These are phyloP conservation scores for Termitomyces sp. DNA, from an alignment of 1,284 basidiomycete genomes.

Conservation along the genomic window DNA sequence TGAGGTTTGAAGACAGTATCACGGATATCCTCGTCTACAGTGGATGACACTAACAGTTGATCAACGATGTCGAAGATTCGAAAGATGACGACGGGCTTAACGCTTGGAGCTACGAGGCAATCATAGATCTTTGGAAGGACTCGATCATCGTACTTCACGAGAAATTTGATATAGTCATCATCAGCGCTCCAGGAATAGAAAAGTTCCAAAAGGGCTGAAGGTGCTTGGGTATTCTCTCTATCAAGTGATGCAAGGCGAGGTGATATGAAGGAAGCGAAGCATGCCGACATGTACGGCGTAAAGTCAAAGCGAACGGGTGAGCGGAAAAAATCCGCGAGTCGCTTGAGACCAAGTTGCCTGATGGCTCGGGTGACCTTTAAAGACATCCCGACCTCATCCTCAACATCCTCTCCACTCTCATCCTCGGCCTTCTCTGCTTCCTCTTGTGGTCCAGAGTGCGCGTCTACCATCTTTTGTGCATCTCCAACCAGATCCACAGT, in stretches of 20 bases:
- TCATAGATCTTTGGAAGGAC: slow-evolving; percentile 78
- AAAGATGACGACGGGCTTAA: slow-evolving; percentile 82
- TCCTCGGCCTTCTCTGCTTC: not conserved
- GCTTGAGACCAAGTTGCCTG: slow-evolving; percentile 81
- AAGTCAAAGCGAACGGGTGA: slow-evolving; percentile 73
- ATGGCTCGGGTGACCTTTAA: slow-evolving; percentile 55
- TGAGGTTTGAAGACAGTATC: slow-evolving; percentile 70
- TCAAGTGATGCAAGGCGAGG: slow-evolving; percentile 77
- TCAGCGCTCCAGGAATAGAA: slow-evolving; percentile 77
- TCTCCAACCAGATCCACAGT: slow-evolving; percentile 61
- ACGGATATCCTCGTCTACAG: slow-evolving; percentile 44
- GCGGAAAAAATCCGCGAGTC: slow-evolving; percentile 87
- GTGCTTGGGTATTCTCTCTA: slow-evolving; percentile 88
- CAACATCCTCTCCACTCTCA: slow-evolving; percentile 8
- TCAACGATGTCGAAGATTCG: slow-evolving; percentile 88
- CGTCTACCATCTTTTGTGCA: slow-evolving; percentile 55
- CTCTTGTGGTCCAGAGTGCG: slow-evolving; percentile 8
- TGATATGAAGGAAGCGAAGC: slow-evolving; percentile 74
- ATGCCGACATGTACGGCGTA: slow-evolving; percentile 58
- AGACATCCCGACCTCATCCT: slow-evolving; percentile 10
- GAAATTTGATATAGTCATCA: slow-evolving; percentile 51
- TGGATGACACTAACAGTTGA: slow-evolving; percentile 57
- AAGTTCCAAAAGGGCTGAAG: slow-evolving; percentile 85
- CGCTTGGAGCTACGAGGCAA: slow-evolving; percentile 77
- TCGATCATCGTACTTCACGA: slow-evolving; percentile 67